Conservation (phyloP, 2,329 filamentous ascomycete genomes). For the Colletotrichum filicis region DNA sequence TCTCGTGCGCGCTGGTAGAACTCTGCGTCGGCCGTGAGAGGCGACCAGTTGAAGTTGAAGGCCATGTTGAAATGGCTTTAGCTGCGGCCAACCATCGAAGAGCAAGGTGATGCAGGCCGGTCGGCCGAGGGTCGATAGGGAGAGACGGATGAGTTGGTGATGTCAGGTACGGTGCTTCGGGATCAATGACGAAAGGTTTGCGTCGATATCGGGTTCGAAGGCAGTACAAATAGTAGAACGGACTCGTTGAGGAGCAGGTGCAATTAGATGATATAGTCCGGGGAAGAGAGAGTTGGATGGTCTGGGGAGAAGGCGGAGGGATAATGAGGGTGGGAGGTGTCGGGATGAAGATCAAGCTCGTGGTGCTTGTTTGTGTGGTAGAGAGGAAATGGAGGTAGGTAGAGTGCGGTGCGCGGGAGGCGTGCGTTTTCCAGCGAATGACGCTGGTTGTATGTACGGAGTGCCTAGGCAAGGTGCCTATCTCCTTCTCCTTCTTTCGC, state of each 20-base stretch:
- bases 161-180: background rate
- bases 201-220: background rate
- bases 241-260: slow-evolving; percentile 27
- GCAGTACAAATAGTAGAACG: background rate
- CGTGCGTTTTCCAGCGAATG: slow-evolving; percentile 31
- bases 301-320: slow-evolving; percentile 16
- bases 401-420: background rate
- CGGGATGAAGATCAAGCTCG: slow-evolving; percentile 9
- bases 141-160: slow-evolving; percentile 4
- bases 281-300: slow-evolving; percentile 10
- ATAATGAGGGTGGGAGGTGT: slow-evolving; percentile 8
- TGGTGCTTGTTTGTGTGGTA: slow-evolving; percentile 21
- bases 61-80: slow-evolving; percentile 78
- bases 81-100: slow-evolving; percentile 38
- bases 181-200: slow-evolving; percentile 7
- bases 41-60: slow-evolving; percentile 99
- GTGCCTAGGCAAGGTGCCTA: background rate
- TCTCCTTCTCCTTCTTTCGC: background rate
- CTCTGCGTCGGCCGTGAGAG: slow-evolving; percentile 91
- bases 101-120: slow-evolving; percentile 27
- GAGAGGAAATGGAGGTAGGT: background rate
- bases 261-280: slow-evolving; percentile 22
- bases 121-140: slow-evolving; percentile 10
- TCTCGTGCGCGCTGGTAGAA: slow-evolving; percentile 93
- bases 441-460: slow-evolving; percentile 28